These are phyloP conservation scores for Fonsecaea pugnacius DNA, from an alignment of 2,329 filamentous ascomycete species.

Conservation along the genomic window DNA sequence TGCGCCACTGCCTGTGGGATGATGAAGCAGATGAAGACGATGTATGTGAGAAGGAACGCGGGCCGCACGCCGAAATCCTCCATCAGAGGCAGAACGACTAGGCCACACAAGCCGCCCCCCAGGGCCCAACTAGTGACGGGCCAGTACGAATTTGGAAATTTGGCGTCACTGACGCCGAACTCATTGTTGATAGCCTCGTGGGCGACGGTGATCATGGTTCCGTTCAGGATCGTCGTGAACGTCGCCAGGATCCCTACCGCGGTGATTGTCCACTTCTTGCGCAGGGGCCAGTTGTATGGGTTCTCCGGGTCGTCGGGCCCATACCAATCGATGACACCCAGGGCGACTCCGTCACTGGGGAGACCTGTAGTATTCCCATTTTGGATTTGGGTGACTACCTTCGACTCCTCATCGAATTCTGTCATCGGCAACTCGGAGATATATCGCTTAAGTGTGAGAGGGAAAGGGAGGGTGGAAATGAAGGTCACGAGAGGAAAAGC, in stretches of 20 bases:
- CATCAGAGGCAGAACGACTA: constrained; percentile 50
- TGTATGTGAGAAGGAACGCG: constrained; percentile 40
- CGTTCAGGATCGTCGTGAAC: constrained; percentile 44
- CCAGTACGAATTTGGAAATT: constrained; percentile 50
- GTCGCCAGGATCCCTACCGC: constrained; percentile 40
- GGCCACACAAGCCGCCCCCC: constrained; percentile 48
- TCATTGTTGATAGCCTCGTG: constrained; percentile 43
- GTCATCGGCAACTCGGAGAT: constrained; percentile 8
- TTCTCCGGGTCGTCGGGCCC: constrained; percentile 43
- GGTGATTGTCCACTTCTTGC: constrained; percentile 45
- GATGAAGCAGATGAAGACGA: constrained; percentile 39
- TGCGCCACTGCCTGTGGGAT: constrained; percentile 37
- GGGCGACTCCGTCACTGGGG: not conserved
- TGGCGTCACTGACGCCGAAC: constrained; percentile 38
- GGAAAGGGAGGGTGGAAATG: not conserved
- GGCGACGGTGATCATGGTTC: constrained; percentile 47
- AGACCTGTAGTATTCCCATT: not conserved
- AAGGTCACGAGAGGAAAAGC: not conserved
- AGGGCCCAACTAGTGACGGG: constrained; percentile 49
- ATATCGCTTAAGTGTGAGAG: not conserved
- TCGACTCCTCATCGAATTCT: constrained; percentile 10
- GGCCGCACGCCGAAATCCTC: constrained; percentile 44
- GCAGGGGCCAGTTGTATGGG: constrained; percentile 46
- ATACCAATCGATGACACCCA: constrained; percentile 38
- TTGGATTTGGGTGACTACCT: constrained; percentile 18